A percentile compares a stretch with the other conserved stretches of the same genome.
These are phyloP conservation scores for Schizopora paradoxa DNA, from an alignment of 1,284 basidiomycete species.

Conservation along the genomic window DNA sequence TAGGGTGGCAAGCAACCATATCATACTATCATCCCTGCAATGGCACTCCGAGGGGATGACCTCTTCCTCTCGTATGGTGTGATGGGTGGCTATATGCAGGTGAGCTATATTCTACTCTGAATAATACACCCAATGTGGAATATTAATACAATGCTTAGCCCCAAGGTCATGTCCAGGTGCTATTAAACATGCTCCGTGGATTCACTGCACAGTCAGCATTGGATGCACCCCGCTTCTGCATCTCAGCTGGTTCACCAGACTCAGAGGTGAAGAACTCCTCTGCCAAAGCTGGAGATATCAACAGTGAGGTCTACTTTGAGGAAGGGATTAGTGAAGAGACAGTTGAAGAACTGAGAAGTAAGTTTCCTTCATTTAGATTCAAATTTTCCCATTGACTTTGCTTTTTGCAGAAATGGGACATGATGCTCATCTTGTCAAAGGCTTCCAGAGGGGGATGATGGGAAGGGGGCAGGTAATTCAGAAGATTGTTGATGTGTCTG, in stretches of 20 bases:
- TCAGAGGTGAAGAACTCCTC: constrained; percentile 40
- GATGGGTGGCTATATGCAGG: constrained; percentile 96
- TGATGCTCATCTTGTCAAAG: constrained; percentile 58
- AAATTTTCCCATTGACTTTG: not conserved
- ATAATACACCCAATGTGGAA: not conserved
- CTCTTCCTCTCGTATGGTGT: constrained; percentile 88
- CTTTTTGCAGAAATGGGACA: constrained; percentile 77
- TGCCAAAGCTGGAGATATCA: constrained; percentile 59
- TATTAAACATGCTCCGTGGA: constrained; percentile 87
- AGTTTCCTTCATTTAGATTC: constrained; percentile 21
- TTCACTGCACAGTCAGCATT: constrained; percentile 80
- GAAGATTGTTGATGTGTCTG: constrained; percentile 59
- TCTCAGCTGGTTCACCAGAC: constrained; percentile 78
- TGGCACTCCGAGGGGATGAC: constrained; percentile 79
- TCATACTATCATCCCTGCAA: constrained; percentile 93
- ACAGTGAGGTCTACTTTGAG: constrained; percentile 85
- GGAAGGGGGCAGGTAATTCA: constrained; percentile 96
- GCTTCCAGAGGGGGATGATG: constrained; percentile 64
- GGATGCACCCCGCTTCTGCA: constrained; percentile 95
- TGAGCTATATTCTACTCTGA: constrained; percentile 22
- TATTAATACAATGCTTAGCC: constrained; percentile 57
- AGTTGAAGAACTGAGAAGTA: constrained; percentile 57
- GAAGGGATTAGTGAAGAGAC: constrained; percentile 68
- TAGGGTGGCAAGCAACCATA: constrained; percentile 86
- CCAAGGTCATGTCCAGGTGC: constrained; percentile 89